Conservation (phyloP, 345 rosid genomes). For the Camelina hispida region DNA sequence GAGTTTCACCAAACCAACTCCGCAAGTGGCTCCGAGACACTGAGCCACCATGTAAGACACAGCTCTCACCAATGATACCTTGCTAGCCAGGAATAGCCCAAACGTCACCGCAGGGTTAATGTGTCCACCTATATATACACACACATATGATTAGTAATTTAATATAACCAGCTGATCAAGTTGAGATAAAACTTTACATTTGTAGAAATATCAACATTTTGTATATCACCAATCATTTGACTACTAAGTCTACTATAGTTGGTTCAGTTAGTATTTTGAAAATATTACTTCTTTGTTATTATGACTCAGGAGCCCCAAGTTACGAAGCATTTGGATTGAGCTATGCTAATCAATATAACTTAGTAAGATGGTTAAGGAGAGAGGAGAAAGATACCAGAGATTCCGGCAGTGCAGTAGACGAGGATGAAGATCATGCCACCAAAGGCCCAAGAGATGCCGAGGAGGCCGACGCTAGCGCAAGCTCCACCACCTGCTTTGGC, state of each 20-base stretch:
- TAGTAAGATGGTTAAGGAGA: neutral
- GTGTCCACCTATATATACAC: constrained; percentile 63
- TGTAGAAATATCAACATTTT: constrained; percentile 13
- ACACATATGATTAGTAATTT: neutral
- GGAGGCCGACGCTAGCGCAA: constrained; percentile 76
- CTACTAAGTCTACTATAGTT: neutral
- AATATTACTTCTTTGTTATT: neutral
- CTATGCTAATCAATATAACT: neutral
- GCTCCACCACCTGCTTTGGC: constrained; percentile 31
- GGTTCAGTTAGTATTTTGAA: neutral
- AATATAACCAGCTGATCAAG: neutral
- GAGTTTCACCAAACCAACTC: constrained; percentile 78
- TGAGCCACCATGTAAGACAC: constrained; percentile 75
- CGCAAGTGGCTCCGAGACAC: constrained; percentile 77
- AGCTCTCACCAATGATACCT: constrained; percentile 74
- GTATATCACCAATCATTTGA: constrained; percentile 20
- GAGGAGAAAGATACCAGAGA: constrained; percentile 62
- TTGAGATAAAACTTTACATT: neutral
- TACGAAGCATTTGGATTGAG: neutral
- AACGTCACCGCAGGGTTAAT: constrained; percentile 93
- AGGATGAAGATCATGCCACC: constrained; percentile 89
- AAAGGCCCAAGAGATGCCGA: constrained; percentile 87
- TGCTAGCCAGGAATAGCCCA: constrained; percentile 73
- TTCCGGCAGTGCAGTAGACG: constrained; percentile 89
- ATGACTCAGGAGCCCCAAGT: neutral